phyloP scores from a whole-genome alignment of 176 grass and related monocot species.

The Zizania latifolia region DNA sequence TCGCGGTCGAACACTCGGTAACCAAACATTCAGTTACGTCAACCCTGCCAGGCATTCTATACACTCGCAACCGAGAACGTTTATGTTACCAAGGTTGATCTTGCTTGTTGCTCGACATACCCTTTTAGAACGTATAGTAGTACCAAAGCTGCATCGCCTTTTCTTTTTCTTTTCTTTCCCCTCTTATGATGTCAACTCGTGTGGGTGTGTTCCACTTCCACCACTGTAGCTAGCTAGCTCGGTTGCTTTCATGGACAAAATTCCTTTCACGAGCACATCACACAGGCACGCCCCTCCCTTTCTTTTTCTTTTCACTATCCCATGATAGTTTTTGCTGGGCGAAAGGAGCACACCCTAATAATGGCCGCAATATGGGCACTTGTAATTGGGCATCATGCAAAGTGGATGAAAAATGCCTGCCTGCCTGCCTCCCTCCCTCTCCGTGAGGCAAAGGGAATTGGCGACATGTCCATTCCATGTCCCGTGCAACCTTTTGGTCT shows the following conservation, averaged over 20 bases:
- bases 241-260: constrained; percentile 30
- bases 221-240: background rate
- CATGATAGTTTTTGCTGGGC: constrained; percentile 20
- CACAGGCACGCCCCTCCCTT: background rate
- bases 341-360: constrained; percentile 7
- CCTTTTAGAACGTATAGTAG: constrained; percentile 32
- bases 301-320: constrained; percentile 12
- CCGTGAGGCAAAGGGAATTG: background rate
- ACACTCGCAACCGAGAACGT: background rate
- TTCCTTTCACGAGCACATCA: constrained; percentile 35
- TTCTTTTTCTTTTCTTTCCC: background rate
- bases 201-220: background rate
- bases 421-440: background rate
- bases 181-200: constrained; percentile 34
- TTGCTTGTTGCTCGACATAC: background rate
- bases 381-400: constrained; percentile 27
- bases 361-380: constrained; percentile 34
- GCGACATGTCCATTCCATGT: background rate
- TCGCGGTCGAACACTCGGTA: no score
- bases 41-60: background rate
- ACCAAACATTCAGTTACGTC: no score
- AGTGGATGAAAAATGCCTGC: background rate
- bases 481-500: background rate
- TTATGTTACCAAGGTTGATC: constrained; percentile 27
- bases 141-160: constrained; percentile 22